Percentiles rank a stretch among this genome's conserved stretches.
Conservation (phyloP, 75 land plant species). For the Sequoia sempervirens region DNA sequence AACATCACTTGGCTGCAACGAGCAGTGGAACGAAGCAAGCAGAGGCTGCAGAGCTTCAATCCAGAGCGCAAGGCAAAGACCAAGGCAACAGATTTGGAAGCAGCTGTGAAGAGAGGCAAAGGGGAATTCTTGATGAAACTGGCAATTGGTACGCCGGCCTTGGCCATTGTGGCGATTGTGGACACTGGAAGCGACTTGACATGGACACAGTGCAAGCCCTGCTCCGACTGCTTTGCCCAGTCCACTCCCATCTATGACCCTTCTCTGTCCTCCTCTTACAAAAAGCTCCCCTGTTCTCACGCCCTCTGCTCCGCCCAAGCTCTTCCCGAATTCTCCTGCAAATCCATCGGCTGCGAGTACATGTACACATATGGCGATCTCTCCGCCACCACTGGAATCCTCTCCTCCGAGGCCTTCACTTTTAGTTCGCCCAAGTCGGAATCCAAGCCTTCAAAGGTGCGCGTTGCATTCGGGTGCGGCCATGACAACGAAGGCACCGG, state of each 20-base stretch:
- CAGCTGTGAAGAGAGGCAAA: neutral
- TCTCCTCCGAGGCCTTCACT: slow-evolving; percentile 29
- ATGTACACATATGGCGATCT: slow-evolving; percentile 34
- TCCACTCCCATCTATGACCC: slow-evolving; percentile 22
- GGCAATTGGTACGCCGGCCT: slow-evolving; percentile 19
- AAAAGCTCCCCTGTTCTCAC: slow-evolving; percentile 3
- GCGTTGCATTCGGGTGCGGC: slow-evolving; percentile 26
- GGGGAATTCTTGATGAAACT: slow-evolving; percentile 22
- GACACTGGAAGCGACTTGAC: slow-evolving; percentile 33
- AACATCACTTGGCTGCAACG: neutral
- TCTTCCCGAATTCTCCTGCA: neutral
- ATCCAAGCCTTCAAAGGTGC: neutral
- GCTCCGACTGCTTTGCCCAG: slow-evolving; percentile 22
- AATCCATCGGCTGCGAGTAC: slow-evolving; percentile 17
- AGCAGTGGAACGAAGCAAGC: slow-evolving; percentile 6
- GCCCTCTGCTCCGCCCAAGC: slow-evolving; percentile 1
- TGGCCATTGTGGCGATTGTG: neutral
- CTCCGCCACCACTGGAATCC: slow-evolving; percentile 32
- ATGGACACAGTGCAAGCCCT: slow-evolving; percentile 33
- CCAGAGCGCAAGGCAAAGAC: neutral
- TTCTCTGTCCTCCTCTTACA: slow-evolving; percentile 16
- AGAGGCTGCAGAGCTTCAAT: neutral
- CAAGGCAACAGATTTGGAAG: neutral
- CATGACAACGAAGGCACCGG: slow-evolving; percentile 27
- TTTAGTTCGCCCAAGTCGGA: slow-evolving; percentile 13